These are phyloP conservation scores for Clavulina sp. DNA, from an alignment of 768 basidiomycete genomes.

Conservation along the genomic window DNA sequence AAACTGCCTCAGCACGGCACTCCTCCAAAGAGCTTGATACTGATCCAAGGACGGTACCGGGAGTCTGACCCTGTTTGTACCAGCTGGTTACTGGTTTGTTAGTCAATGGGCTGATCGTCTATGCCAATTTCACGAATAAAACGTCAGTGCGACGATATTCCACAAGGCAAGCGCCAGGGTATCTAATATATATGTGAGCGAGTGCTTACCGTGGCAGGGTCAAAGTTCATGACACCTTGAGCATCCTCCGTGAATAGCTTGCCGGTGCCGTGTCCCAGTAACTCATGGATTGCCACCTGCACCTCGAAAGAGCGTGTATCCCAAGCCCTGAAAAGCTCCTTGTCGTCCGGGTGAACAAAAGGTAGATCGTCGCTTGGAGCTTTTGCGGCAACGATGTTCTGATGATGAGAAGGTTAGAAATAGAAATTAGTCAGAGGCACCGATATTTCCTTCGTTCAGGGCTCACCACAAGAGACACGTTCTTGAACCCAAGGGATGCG, in stretches of 20 bases:
- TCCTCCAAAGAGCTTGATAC: slow-evolving; percentile 87
- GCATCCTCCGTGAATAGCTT: slow-evolving; percentile 63
- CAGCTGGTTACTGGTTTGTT: slow-evolving; percentile 59
- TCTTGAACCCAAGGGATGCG: slow-evolving; percentile 73
- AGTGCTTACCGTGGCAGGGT: slow-evolving; percentile 38
- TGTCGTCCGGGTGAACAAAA: slow-evolving; percentile 68
- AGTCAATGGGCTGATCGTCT: slow-evolving; percentile 72
- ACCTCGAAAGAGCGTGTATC: slow-evolving; percentile 65
- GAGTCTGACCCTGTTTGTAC: slow-evolving; percentile 79
- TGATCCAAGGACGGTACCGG: slow-evolving; percentile 67
- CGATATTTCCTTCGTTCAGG: slow-evolving; percentile 39
- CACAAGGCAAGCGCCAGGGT: too few species aligned
- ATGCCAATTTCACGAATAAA: too few species aligned
- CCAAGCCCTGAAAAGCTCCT: slow-evolving; percentile 58
- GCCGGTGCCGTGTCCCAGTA: slow-evolving; percentile 63
- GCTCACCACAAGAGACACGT: slow-evolving; percentile 71
- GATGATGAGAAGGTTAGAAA: neutral
- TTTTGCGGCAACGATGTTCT: slow-evolving; percentile 81
- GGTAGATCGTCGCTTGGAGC: slow-evolving; percentile 71
- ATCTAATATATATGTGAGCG: neutral
- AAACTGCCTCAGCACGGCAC: slow-evolving; percentile 81
- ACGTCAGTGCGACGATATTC: too few species aligned
- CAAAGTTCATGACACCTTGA: slow-evolving; percentile 70
- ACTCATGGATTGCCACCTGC: slow-evolving; percentile 81
- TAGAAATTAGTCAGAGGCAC: neutral